Conservation (phyloP, 2,329 filamentous ascomycete species). For the Aaosphaeria arxii region DNA sequence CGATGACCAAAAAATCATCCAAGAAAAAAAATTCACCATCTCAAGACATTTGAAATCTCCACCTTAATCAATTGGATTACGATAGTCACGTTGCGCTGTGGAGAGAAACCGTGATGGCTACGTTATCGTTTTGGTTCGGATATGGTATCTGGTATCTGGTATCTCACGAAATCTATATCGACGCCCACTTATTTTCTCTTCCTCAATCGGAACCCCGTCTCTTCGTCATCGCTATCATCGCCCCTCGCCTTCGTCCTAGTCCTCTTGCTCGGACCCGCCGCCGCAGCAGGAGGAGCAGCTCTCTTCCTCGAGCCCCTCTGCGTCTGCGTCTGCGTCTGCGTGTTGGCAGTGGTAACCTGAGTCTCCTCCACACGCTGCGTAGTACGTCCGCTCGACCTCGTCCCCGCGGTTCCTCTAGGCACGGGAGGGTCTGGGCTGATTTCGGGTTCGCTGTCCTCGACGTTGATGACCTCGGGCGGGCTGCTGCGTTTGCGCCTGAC, state of each 20-base stretch:
- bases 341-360: conserved; percentile 6
- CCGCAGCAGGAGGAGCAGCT: conserved; percentile 14
- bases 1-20: no score
- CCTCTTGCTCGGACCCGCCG: conserved; percentile 24
- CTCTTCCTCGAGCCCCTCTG: conserved; percentile 27
- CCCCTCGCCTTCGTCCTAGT: conserved; percentile 19
- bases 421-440: background rate
- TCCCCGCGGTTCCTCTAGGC: no score
- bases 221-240: conserved; percentile 57
- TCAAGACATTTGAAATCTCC: no score
- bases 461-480: conserved; percentile 18
- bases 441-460: conserved; percentile 29
- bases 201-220: conserved; percentile 55
- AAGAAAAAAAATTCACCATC: no score
- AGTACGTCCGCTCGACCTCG: background rate
- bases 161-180: no score
- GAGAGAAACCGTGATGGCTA: no score
- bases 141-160: no score
- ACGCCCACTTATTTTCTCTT: conserved; percentile 34
- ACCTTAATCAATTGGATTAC: no score
- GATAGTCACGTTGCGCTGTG: no score
- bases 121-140: no score
- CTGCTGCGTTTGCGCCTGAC: conserved; percentile 13
- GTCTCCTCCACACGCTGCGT: conserved; percentile 23
- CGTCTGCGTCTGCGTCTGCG: conserved; percentile 6